Evolutionary conservation across 208 protist genomes (phyloP), one percentile per base, ranked within the genome.

Genomic region (Leishmania tropica): DNA sequence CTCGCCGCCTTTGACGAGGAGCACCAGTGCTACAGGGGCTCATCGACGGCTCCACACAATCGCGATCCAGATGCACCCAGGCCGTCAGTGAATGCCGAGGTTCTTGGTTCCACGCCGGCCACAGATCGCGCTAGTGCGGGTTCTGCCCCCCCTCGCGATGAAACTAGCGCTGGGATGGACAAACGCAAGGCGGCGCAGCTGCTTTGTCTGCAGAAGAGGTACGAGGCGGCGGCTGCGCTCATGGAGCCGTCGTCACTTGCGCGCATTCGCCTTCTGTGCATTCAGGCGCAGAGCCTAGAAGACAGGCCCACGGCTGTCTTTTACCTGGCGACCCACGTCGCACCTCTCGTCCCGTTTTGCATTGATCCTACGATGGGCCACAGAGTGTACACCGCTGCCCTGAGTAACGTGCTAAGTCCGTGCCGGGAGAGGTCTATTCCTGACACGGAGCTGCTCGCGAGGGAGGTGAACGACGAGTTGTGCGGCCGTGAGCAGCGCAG

Each of bases 381-480:
- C 74, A 54, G 51, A 17, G 53, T 92, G 45, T 89, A 92, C 76
- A 81, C 83, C 7, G 58, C 62, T 24, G 78, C 77, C 3, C 31
- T 90, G 31, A 75, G 71, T 37, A 78, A 45, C 28, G 40, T 90
- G 24, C 75, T 89, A 72, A 83, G 80, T 5, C 81, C 81, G 8
- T 45, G 47, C 56, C 81, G 81, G n/a, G 76, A 80, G 37, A 67
- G 31, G 76, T 65, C 71, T 15, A 15, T 67, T 21, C 35, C 78
- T 13, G 81, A 85, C 54, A 54, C 68, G 37, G 75, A 85, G 37
- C 64, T 70, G 45, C 82, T 96, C 13, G 91, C 93, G 1, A 79
- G 75, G 40, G 91, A 92, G 65, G 88, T 94, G 40, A 96, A 96
- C 80, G 93, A 95, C 42, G 87, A 86, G 35, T 82, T 96, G 24